These are phyloP conservation scores for Colletotrichum sojae DNA, from an alignment of 2,329 filamentous ascomycete genomes.

Conservation along the genomic window DNA sequence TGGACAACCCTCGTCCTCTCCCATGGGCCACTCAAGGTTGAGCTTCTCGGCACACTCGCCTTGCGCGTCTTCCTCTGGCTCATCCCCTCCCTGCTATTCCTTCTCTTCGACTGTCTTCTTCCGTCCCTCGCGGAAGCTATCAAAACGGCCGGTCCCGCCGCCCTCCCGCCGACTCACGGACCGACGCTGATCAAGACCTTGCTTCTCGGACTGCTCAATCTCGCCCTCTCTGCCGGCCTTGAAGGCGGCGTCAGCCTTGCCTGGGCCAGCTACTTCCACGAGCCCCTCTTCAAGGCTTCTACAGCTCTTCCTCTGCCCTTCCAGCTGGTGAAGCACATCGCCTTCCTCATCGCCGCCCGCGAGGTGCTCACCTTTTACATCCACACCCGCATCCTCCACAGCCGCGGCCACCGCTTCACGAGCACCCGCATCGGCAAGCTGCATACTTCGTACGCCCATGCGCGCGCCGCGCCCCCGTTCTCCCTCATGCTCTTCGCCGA, in stretches of 20 bases:
- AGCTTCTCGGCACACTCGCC: conserved; percentile 78
- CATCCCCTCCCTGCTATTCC: conserved; percentile 79
- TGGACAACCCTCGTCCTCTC: conserved; percentile 88
- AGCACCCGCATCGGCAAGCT: conserved; percentile 55
- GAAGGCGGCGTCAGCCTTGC: conserved; percentile 59
- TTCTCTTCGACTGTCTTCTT: conserved; percentile 78
- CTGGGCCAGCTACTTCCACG: conserved; percentile 51
- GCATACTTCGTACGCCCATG: conserved; percentile 65
- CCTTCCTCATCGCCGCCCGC: conserved; percentile 59
- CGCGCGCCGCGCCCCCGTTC: conserved; percentile 68
- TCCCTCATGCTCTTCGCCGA: conserved; percentile 76
- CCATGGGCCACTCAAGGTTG: conserved; percentile 81
- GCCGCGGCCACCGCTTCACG: conserved; percentile 39
- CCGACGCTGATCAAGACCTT: conserved; percentile 53
- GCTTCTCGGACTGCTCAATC: conserved; percentile 61
- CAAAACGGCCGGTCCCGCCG: conserved; percentile 74
- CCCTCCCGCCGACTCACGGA: conserved; percentile 60
- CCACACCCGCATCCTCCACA: conserved; percentile 81
- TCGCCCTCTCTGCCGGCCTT: conserved; percentile 58
- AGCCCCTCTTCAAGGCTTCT: conserved; percentile 62
- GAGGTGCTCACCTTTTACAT: conserved; percentile 79
- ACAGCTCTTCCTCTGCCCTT: conserved; percentile 67
- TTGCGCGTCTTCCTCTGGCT: conserved; percentile 80
- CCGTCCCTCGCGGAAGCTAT: conserved; percentile 78
- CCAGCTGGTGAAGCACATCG: conserved; percentile 66